Conservation (phyloP, 352 stramenopile species). For the Globisporangium cylindrosporum region DNA sequence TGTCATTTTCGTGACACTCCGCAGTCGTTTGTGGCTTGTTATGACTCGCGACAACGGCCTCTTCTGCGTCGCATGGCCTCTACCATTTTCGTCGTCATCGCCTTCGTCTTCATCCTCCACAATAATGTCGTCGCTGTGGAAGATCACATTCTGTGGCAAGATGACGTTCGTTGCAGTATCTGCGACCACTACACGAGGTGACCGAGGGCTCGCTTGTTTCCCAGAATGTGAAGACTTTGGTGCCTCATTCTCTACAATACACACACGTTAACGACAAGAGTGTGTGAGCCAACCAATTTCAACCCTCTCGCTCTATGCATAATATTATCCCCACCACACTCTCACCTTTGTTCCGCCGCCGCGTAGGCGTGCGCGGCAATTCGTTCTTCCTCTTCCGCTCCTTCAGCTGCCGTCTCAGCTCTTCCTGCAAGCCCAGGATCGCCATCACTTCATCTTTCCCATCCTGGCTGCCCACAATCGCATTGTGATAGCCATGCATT, state of each 20-base stretch:
- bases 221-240: not conserved
- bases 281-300: not conserved
- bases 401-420: not conserved
- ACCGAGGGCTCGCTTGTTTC: not conserved
- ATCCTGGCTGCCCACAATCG: not conserved
- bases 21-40: not conserved
- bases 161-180: slow-evolving; percentile 1
- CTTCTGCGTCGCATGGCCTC: not conserved
- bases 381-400: not conserved
- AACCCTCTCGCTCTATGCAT: not conserved
- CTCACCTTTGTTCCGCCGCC: not conserved
- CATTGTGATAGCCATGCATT: slow-evolving; percentile 25
- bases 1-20: not conserved
- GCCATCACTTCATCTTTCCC: not conserved
- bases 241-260: not conserved
- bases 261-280: not conserved
- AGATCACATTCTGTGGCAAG: slow-evolving; percentile 14
- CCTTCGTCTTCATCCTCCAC: slow-evolving; percentile 18
- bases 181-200: not conserved
- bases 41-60: not conserved
- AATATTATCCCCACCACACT: not conserved
- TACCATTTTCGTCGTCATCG: slow-evolving; percentile 1
- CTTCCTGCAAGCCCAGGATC: slow-evolving; percentile 9
- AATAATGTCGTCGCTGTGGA: slow-evolving; percentile 19
- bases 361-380: not conserved